Evolutionary conservation across 768 basidiomycete species (phyloP), one percentile per base, ranked within the genome.

Genomic region (Crepidotus variabilis): DNA sequence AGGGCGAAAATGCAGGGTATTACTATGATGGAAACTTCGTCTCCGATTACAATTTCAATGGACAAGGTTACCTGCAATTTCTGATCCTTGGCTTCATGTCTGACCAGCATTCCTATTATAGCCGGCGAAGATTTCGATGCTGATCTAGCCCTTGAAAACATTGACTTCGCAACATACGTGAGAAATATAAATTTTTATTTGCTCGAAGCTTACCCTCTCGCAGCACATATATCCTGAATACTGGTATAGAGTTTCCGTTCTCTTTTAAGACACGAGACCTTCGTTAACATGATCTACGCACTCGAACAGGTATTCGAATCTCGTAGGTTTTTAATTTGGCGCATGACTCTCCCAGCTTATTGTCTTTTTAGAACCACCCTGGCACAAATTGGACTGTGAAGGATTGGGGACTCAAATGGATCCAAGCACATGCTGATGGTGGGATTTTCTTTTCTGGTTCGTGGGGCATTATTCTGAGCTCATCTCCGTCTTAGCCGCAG

Each of bases 131-230:
- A 83, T 61, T 83, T 84, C 55, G 78, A 80, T 47, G 63, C 65
- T 2, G 80, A 79, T 39, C 65, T 82, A 23, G 66, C 66, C 0
- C 68, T 84, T 18, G 70, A 75, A 6, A 82, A 83, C 60, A 77
- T 84, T 57, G 82, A 83, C 63, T 83, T 83, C 60, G 80, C 73
- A 8, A 78, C 74, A 20, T 84, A 83, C 61, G 82, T 84, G 55
- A 67, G 74, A 64, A 21, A 20, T 33, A 9, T 9, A 4, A 7
- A 13, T 14, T 34, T 14, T 24, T 2, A 9, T 28, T 28, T 28
- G 28, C 28, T 3, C 4, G 28, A 28, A 28, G 28, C 28, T 28
- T 28, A 28, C 8, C n/a, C 3, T 22, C 11, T 22, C 23, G 23
- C 58, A 79, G 76, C 77, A 78, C 55, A 58, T 77, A 49, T 78